A percentile compares a stretch with the other conserved stretches of the same genome.
phyloP scores from a whole-genome alignment of 2,329 filamentous ascomycete genomes.

The Chaetomium sp. region DNA sequence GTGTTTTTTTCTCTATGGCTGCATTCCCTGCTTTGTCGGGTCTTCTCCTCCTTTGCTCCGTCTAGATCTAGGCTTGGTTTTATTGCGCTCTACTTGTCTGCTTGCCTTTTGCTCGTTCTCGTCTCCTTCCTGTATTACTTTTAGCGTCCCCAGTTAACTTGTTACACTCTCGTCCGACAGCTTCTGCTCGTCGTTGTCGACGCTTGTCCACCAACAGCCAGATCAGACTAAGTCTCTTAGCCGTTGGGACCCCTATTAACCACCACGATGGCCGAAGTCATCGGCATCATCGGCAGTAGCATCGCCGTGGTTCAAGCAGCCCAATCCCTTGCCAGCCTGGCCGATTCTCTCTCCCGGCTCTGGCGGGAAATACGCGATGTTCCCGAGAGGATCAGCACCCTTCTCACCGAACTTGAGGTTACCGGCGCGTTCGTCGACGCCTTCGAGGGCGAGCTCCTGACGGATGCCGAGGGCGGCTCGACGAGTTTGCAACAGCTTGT shows the following conservation, averaged over 20 bases:
- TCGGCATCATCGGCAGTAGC: constrained; percentile 3
- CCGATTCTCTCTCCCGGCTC: neutral
- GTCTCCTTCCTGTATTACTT: too few relatives aligned
- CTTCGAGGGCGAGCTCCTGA: constrained; percentile 1
- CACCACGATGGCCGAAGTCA: constrained; percentile 5
- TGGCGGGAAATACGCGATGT: constrained; percentile 7
- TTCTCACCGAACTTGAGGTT: neutral
- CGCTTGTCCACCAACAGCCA: too few relatives aligned
- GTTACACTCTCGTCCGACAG: too few relatives aligned
- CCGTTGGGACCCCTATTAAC: neutral
- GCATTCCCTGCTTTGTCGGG: too few relatives aligned
- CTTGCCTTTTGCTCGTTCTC: too few relatives aligned
- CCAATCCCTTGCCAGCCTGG: neutral
- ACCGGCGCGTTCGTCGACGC: neutral
- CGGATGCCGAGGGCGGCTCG: neutral
- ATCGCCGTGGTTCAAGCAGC: constrained; percentile 5
- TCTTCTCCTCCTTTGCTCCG: too few relatives aligned
- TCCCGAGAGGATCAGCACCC: neutral
- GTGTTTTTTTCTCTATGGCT: too few relatives aligned
- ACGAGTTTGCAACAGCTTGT: neutral
- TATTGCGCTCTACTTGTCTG: too few relatives aligned
- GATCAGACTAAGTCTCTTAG: neutral
- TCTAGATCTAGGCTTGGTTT: too few relatives aligned
- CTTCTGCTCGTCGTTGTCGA: too few relatives aligned
- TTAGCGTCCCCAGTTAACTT: too few relatives aligned